A percentile compares a stretch with the other conserved stretches of the same genome.
These are phyloP conservation scores for Mucor plumbeus DNA, from an alignment of 371 early-diverging fungal genomes.

Conservation along the genomic window DNA sequence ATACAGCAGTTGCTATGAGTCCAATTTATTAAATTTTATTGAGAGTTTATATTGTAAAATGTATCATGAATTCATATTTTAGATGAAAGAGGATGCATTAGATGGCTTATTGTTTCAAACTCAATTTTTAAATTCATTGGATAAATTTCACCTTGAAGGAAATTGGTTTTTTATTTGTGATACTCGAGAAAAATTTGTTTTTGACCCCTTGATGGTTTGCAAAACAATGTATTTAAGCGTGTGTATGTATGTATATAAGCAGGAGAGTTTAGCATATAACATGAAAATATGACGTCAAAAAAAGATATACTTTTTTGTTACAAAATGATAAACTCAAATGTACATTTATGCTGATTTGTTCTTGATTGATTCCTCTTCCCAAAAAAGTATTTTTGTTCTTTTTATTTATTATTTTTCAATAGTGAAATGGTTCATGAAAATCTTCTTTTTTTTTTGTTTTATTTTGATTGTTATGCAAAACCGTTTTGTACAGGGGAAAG, in stretches of 20 bases:
- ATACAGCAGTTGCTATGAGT: neutral
- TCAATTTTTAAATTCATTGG: conserved; percentile 17
- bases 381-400: neutral
- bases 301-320: neutral
- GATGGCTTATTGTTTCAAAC: conserved; percentile 35
- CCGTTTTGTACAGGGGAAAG: neutral
- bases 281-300: conserved; percentile 7
- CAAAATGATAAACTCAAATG: neutral
- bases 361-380: neutral
- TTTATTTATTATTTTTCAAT: neutral
- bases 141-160: conserved; percentile 19
- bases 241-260: neutral
- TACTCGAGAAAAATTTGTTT: conserved; percentile 14
- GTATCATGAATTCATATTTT: neutral
- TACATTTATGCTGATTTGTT: conserved; percentile 1
- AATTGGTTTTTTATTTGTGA: conserved; percentile 20
- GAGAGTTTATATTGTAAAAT: neutral
- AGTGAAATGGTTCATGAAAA: neutral
- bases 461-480: neutral
- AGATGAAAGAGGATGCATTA: conserved; percentile 24
- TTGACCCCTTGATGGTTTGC: conserved; percentile 10
- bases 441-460: neutral
- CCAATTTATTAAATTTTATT: neutral
- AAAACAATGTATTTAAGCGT: neutral
- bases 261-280: neutral